Percentiles rank a stretch among this genome's conserved stretches.
phyloP scores from a whole-genome alignment of 148 eudicot genomes.

The Chenopodium quinoa region DNA sequence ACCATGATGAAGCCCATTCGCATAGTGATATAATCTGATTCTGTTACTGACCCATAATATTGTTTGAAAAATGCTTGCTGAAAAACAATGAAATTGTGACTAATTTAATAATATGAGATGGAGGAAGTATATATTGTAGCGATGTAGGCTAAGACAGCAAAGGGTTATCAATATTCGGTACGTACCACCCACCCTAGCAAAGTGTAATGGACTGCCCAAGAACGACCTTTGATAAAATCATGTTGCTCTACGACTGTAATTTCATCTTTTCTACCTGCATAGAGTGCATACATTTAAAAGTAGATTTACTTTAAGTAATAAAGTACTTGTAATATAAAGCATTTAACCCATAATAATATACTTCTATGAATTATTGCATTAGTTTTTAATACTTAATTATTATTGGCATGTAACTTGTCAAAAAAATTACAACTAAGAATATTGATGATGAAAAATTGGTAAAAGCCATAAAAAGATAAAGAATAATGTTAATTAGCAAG shows the following conservation, averaged over 20 bases:
- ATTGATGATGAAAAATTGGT: too few species aligned
- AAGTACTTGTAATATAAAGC: not conserved
- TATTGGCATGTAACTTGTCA: too few species aligned
- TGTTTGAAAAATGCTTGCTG: constrained; percentile 69
- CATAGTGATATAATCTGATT: constrained; percentile 48
- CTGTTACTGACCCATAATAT: constrained; percentile 51
- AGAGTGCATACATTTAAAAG: too few species aligned
- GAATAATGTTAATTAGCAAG: too few species aligned
- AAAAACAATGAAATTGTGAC: not conserved
- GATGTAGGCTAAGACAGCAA: too few species aligned
- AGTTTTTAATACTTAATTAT: too few species aligned
- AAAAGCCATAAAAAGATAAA: too few species aligned
- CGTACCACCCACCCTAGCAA: constrained; percentile 69
- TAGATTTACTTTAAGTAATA: not conserved
- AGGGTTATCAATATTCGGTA: not conserved
- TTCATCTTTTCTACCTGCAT: constrained; percentile 29
- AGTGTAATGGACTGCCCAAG: constrained; percentile 38
- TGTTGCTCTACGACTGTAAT: constrained; percentile 42
- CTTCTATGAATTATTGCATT: too few species aligned
- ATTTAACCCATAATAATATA: too few species aligned
- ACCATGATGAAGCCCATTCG: constrained; percentile 49
- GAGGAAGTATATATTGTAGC: too few species aligned
- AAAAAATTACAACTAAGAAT: too few species aligned
- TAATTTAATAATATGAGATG: too few species aligned
- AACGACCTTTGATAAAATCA: constrained; percentile 46